Percentiles rank a stretch among this genome's conserved stretches.
phyloP scores from a whole-genome alignment of 208 protist genomes.

The Trypanosoma lewisi region DNA sequence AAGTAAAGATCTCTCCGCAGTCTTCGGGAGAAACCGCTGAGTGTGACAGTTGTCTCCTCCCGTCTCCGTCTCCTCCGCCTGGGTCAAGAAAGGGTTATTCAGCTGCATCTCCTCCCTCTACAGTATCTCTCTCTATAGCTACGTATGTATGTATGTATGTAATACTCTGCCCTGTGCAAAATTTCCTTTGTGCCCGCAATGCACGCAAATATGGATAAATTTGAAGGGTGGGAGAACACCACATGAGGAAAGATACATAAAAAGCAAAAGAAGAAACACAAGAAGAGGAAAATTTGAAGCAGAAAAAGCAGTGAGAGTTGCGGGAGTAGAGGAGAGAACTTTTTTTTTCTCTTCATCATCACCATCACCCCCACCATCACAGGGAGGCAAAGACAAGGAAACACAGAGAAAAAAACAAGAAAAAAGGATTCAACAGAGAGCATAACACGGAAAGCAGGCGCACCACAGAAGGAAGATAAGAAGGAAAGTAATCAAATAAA shows the following conservation, averaged over 20 bases:
- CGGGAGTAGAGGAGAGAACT: too few species aligned
- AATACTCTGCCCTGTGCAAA: too few species aligned
- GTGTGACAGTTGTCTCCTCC: not conserved
- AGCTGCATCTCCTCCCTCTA: conserved; percentile 1
- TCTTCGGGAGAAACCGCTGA: not conserved
- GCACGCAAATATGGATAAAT: too few species aligned
- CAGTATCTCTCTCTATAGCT: not conserved
- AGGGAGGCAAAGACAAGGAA: not conserved
- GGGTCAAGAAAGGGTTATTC: not conserved
- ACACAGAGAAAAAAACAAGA: not conserved
- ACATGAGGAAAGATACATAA: too few species aligned
- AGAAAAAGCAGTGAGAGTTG: too few species aligned
- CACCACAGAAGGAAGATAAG: conserved; percentile 1
- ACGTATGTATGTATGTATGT: not conserved
- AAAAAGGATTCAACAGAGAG: not conserved
- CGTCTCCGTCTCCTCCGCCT: not conserved
- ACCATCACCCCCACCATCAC: too few species aligned
- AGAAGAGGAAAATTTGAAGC: too few species aligned
- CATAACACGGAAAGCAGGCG: not conserved
- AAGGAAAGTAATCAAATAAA: not conserved
- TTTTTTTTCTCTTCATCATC: too few species aligned
- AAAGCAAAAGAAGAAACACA: too few species aligned
- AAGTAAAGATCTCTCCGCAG: not conserved
- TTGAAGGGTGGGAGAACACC: too few species aligned
- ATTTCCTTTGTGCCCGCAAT: too few species aligned